A percentile compares a stretch with the other conserved stretches of the same genome.
Evolutionary conservation across 768 basidiomycete species (phyloP).

Genomic region (Leucocoprinus sp.): DNA sequence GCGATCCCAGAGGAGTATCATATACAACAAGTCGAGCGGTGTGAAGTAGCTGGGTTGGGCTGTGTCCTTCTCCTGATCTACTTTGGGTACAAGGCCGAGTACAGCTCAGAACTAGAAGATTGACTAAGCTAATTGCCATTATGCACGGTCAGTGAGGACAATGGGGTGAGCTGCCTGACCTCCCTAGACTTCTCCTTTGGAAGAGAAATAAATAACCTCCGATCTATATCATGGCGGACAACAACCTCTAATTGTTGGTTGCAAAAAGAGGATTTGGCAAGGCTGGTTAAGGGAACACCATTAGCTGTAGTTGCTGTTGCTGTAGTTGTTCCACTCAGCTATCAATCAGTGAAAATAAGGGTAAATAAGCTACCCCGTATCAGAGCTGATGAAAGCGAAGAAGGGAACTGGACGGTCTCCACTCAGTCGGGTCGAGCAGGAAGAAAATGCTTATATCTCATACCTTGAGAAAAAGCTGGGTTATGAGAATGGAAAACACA

Average conservation of each 20-base stretch:
- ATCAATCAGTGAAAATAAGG: too few species aligned
- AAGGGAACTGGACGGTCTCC: not conserved
- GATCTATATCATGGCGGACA: not conserved
- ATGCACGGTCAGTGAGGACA: constrained; percentile 17
- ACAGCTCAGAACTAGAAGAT: not conserved
- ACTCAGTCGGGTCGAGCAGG: constrained; percentile 27
- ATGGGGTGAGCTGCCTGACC: not conserved
- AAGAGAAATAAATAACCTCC: not conserved
- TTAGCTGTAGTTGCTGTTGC: too few species aligned
- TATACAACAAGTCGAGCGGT: not conserved
- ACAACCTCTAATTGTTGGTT: too few species aligned
- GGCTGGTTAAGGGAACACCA: too few species aligned
- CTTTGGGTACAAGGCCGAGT: not conserved
- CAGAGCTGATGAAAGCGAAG: constrained; percentile 6
- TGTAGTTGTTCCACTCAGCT: too few species aligned
- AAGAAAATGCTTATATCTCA: constrained; percentile 82
- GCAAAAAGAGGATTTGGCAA: too few species aligned
- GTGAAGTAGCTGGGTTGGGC: too few species aligned
- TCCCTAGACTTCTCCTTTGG: not conserved
- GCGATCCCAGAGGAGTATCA: too few species aligned
- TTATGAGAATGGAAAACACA: constrained; percentile 32
- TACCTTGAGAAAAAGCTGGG: constrained; percentile 77
- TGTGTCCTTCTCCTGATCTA: not conserved
- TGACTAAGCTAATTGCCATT: not conserved
- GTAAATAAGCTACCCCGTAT: too few species aligned